Evolutionary conservation across 2,329 filamentous ascomycete species (phyloP).

Genomic region (Thermochaetoides dissita): DNA sequence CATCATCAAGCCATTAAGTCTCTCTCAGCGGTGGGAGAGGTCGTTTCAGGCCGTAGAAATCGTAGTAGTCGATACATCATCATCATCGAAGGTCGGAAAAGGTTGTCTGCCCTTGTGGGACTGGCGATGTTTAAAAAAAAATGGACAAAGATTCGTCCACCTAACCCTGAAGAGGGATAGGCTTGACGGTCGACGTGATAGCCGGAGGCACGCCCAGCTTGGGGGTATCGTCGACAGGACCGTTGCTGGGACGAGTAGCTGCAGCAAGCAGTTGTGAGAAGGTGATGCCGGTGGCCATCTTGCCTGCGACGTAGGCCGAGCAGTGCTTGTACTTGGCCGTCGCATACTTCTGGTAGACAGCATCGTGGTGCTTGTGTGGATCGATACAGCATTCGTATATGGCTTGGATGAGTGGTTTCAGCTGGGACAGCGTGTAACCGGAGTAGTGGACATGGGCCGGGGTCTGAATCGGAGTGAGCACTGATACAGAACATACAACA

Average conservation of each 20-base stretch:
- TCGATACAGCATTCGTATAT: constrained; percentile 80
- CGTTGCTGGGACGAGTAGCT: not conserved
- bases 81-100: no score
- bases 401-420: constrained; percentile 61
- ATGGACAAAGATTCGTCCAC: no score
- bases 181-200: not conserved
- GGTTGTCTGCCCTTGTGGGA: no score
- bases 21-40: no score
- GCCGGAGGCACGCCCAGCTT: no score
- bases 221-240: constrained; percentile 1
- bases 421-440: constrained; percentile 76
- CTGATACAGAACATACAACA: no score
- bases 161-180: constrained; percentile 3
- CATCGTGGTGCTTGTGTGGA: constrained; percentile 66
- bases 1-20: no score
- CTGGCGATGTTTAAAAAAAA: no score
- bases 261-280: constrained; percentile 25
- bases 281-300: constrained; percentile 49
- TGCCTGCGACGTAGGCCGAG: constrained; percentile 63
- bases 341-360: constrained; percentile 84
- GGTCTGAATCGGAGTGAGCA: constrained; percentile 41
- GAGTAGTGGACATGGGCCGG: constrained; percentile 82
- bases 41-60: no score
- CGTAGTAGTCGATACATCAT: no score
- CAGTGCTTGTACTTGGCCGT: constrained; percentile 79